Percentiles rank a stretch among this genome's conserved stretches.
These are phyloP conservation scores for Smallanthus sonchifolius DNA, from an alignment of 129 eudicot genomes.

Conservation along the genomic window DNA sequence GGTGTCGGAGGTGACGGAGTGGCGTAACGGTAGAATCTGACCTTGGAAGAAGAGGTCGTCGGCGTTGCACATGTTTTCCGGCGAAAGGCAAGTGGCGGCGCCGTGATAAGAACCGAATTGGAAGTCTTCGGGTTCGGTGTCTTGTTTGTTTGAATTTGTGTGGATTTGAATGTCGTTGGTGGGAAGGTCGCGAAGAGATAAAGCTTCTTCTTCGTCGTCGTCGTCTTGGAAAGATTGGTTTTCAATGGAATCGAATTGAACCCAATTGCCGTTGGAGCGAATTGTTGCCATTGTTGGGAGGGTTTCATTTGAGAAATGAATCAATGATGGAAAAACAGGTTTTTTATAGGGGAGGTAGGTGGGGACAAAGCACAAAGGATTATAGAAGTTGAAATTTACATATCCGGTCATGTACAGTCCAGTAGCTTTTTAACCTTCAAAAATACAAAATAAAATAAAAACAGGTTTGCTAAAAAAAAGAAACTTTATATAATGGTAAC, in stretches of 20 bases:
- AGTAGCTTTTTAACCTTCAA: not conserved
- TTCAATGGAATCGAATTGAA: constrained; percentile 22
- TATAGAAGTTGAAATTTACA: constrained; percentile 2
- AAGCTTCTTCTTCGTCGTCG: constrained; percentile 48
- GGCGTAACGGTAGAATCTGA: constrained; percentile 71
- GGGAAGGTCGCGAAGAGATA: constrained; percentile 80
- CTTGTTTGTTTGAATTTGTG: not conserved
- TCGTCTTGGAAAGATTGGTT: constrained; percentile 30
- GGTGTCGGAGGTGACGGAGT: constrained; percentile 57
- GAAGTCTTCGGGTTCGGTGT: constrained; percentile 46
- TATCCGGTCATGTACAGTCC: not conserved
- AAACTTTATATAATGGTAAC: too few species aligned
- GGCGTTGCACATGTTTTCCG: constrained; percentile 76
- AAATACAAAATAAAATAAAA: too few species aligned
- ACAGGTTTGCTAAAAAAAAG: too few species aligned
- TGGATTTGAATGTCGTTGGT: constrained; percentile 22
- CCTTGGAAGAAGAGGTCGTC: constrained; percentile 87
- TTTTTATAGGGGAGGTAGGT: constrained; percentile 30
- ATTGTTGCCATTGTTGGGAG: constrained; percentile 34
- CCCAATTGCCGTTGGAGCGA: constrained; percentile 26
- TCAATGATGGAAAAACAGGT: constrained; percentile 17
- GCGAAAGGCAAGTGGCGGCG: constrained; percentile 18
- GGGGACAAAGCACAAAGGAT: constrained; percentile 31
- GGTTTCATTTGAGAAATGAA: not conserved
- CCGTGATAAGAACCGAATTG: constrained; percentile 52